Base-by-base conservation (phyloP, 352 stramenopile species). In the Peronospora tabacina region DNA sequence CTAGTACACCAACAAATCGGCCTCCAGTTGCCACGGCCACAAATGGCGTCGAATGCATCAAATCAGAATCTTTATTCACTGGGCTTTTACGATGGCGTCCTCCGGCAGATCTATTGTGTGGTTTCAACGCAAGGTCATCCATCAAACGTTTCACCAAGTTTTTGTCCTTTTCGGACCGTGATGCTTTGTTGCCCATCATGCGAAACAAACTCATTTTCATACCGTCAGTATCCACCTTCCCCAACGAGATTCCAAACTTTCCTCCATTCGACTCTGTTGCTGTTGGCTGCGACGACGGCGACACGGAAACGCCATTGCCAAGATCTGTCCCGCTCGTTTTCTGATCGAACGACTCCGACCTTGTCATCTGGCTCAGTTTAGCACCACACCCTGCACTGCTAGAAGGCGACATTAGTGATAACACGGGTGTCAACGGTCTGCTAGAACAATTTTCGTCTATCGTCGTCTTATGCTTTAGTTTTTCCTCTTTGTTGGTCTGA, bases 131-230 rank as follows among this genome's bases (percentile, higher is more conserved):
- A 19, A 90, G 48, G 28, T 85, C 61, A 7, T 79, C 57, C 33
- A 90, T 70, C 79, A 75, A 90, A 22, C 49, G 48, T 32, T 63
- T 67, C 8, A 90, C 79, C 0, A 74, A 72, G 6, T 72, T 73
- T 7, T 52, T 61, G 28, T 87, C 79, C 55, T 90, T 70, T 24
- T 90, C 73, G 0, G 74, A 74, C 2, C 69, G 62, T 7, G 53
- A 55, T 13, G 49, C 44, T 29, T 77, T 82, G 29, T 61, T 73
- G 0, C 75, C 74, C 40, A 88, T 90, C 36, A 85, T 85, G 7
- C 76, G 76, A 33, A 90, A 70, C 33, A 90, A 39, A 45, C 72
- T 90, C 66, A 88, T 87, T 40, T 61, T 61, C 33, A 90, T 64
- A 11, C 72, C 72, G 11, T 90, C 79, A 0, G 71, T 74, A 3